Evolutionary conservation across 352 stramenopile genomes (phyloP).

Genomic region (Globisporangium cystogenes): DNA sequence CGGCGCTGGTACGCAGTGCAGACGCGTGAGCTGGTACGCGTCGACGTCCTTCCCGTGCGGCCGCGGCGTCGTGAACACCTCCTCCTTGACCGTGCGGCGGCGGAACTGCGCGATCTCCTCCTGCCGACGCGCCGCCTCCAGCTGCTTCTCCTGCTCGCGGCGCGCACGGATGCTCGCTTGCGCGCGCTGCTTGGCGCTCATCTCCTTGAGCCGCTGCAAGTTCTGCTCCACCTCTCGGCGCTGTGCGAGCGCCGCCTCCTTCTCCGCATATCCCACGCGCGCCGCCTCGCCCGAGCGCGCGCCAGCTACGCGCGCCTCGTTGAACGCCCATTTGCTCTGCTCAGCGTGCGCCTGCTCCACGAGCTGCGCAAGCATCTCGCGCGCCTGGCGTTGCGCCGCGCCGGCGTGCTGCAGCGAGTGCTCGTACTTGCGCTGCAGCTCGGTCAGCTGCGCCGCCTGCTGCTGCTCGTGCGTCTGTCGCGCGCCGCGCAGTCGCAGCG

Average conservation of each 20-base stretch:
- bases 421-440: slow-evolving; percentile 48
- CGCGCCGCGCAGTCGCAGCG: slow-evolving; percentile 20
- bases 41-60: slow-evolving; percentile 32
- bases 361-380: slow-evolving; percentile 48
- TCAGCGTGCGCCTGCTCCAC: slow-evolving; percentile 43
- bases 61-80: slow-evolving; percentile 37
- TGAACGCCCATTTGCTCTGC: slow-evolving; percentile 52
- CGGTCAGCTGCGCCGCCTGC: slow-evolving; percentile 35
- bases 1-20: slow-evolving; percentile 29
- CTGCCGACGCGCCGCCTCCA: slow-evolving; percentile 17
- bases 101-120: slow-evolving; percentile 24
- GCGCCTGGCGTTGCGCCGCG: slow-evolving; percentile 51
- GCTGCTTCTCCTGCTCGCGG: slow-evolving; percentile 27
- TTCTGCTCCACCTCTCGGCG: slow-evolving; percentile 38
- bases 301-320: slow-evolving; percentile 22
- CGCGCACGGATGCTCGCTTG: slow-evolving; percentile 32
- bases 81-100: slow-evolving; percentile 19
- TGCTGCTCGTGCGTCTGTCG: slow-evolving; percentile 22
- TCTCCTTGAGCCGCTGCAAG: slow-evolving; percentile 30
- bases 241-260: slow-evolving; percentile 17
- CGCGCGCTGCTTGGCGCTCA: slow-evolving; percentile 32
- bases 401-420: slow-evolving; percentile 56
- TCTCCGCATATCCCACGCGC: slow-evolving; percentile 19
- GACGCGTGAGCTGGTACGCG: slow-evolving; percentile 50
- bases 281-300: slow-evolving; percentile 28